Base-by-base conservation (phyloP, 106 monocot species). In the Apostasia shenzhenica region DNA sequence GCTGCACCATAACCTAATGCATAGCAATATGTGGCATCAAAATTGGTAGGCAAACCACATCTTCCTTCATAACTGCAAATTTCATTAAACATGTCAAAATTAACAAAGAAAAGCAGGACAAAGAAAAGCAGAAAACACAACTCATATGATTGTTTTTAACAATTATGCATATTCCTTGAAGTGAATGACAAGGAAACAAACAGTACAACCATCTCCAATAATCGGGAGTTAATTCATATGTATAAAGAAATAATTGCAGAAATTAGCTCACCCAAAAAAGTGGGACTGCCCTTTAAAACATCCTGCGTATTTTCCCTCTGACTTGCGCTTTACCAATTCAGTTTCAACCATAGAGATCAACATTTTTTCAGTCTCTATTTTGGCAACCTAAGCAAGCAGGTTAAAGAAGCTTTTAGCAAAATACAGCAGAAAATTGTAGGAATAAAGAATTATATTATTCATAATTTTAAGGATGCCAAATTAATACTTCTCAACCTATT, bases 301-400 rank as follows among this genome's bases (percentile, higher is more conserved):
- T 50, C 74, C 82, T 49, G 80, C 44, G 80, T 94, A 94, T 59
- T 45, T 77, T 65, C 87, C 90, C 71, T 73, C 82, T 3, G 45
- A 57, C 62, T 77, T 89, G 44, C 93, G 80, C 71, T 90, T 94
- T 71, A 90, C 93, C 73, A 94, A 75, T 65, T 94, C 93, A 39
- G 93, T 87, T 75, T 94, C 93, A 63, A 90, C 93, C 93, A 94
- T 94, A 8, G 72, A 72, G 45, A 94, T 94, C 59, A 94, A 80
- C 93, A 94, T 94, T 72, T 94, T 94, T 73, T 94, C 93, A 40
- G 93, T 94, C 78, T 88, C 91, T 60, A 95, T 95, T 86, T 89
- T 95, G 42, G 95, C 95, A 78, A 95, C 95, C 95, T 95, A 66
- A 65, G 13, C 50, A 66, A 8, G 41, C 65, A 13, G 40, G 50